Evolutionary conservation across 495 filamentous ascomycete species (phyloP), one percentile per base, ranked within the genome.

Genomic region (Entonaema liquescens): DNA sequence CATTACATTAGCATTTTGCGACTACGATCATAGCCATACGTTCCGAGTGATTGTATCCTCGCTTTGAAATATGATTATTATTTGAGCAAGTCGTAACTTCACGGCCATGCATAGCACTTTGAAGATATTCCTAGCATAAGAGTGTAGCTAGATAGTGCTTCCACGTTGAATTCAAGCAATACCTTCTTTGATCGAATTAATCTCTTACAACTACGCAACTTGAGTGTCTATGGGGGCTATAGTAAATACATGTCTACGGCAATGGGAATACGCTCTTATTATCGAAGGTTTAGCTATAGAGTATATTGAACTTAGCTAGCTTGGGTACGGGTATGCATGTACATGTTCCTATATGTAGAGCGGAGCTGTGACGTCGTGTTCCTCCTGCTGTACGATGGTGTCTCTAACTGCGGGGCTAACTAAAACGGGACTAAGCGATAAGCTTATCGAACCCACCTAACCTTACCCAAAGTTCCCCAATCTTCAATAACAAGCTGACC

Each of bases 21-120:
- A 35, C 53, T 35, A 33, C 19, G 7, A 65, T 54, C 23, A 28
- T 19, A 77, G 92, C 91, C 13, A 92, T 15, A 28, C 25, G 47
- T 42, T 35, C 15, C 8, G 36, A 25, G 17, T 17, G 13, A 29
- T n/a, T 53, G 25, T 29, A 29, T 11, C 49, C 29, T 53, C 11
- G 15, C 5, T 29, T 26, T n/a, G 13, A 25, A 25, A 29, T 11
- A 8, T 13, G 23, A 28, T 53, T 53, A 53, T 29, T 52, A 52
- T 23, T 28, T 15, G 23, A 29, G 25, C 49, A 29, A 29, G 7
- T 26, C 49, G 25, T 53, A 13, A 29, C 5, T 12, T 25, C 19
- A 21, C 11, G 25, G 25, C 12, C 49, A 29, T 26, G 6, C 6
- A n/a, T 53, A 29, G 12, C 26, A 29, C 29, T 53, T 29, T 15